A percentile compares a stretch with the other conserved stretches of the same genome.
Evolutionary conservation across 192 early-diverging fungal genomes (phyloP).

Genomic region (Backusella westeae): DNA sequence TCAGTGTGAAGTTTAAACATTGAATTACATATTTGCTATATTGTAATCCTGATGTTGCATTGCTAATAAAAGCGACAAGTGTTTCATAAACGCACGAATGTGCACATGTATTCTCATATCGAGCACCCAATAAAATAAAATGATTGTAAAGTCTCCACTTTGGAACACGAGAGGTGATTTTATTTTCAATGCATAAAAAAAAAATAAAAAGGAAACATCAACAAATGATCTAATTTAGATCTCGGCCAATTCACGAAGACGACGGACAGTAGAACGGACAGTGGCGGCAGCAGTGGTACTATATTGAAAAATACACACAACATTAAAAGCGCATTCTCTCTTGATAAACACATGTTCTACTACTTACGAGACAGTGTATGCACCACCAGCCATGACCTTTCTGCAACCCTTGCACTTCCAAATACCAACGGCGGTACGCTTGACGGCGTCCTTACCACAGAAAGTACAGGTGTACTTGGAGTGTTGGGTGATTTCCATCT

Average conservation of each 20-base stretch:
- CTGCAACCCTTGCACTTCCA: slow-evolving; percentile 97
- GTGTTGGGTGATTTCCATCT: slow-evolving; percentile 99
- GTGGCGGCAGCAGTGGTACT: slow-evolving; percentile 88
- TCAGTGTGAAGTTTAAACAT: background rate
- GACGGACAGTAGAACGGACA: slow-evolving; percentile 93
- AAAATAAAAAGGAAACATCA: background rate
- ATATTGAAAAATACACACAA: background rate
- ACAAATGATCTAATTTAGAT: slow-evolving; percentile 51
- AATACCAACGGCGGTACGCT: slow-evolving; percentile 95
- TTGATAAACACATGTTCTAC: background rate
- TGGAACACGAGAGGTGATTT: background rate
- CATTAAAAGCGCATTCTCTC: background rate
- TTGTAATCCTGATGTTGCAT: too few species aligned
- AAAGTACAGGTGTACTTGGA: slow-evolving; percentile 99
- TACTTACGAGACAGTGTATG: slow-evolving; percentile 86
- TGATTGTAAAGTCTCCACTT: background rate
- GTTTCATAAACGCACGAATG: background rate
- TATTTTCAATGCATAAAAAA: slow-evolving; percentile 1
- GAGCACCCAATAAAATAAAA: background rate
- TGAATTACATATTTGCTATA: too few species aligned
- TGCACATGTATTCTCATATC: background rate
- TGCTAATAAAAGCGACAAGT: background rate
- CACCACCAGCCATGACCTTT: slow-evolving; percentile 93
- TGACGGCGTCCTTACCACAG: slow-evolving; percentile 98
- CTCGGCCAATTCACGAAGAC: slow-evolving; percentile 93